Evolutionary conservation across 371 early-diverging fungal species (phyloP).

Genomic region (Rhizopus delemar): DNA sequence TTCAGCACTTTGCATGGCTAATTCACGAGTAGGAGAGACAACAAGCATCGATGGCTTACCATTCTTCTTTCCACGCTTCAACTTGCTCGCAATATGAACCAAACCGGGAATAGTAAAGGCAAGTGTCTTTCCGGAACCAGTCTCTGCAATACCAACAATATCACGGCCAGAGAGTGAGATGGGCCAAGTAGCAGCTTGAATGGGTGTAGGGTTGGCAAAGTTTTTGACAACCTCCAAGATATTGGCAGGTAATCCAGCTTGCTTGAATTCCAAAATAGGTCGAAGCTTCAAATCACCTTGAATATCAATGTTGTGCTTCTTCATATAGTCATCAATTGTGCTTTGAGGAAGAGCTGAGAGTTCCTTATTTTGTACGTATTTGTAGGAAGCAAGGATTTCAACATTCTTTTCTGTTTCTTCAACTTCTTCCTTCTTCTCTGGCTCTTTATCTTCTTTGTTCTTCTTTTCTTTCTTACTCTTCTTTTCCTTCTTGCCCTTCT

Average conservation of each 20-base stretch:
- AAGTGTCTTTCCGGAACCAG: slow-evolving; percentile 92
- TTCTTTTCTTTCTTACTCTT: slow-evolving; percentile 6
- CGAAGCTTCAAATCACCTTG: slow-evolving; percentile 65
- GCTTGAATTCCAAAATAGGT: slow-evolving; percentile 77
- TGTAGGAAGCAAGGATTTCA: slow-evolving; percentile 34
- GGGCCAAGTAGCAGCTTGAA: slow-evolving; percentile 95
- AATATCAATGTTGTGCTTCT: slow-evolving; percentile 69
- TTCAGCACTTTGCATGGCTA: slow-evolving; percentile 91
- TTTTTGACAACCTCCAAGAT: slow-evolving; percentile 81
- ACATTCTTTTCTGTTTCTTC: slow-evolving; percentile 13
- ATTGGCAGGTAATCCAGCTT: slow-evolving; percentile 69
- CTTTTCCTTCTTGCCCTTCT: slow-evolving; percentile 3
- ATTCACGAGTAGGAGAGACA: slow-evolving; percentile 93
- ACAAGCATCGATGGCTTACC: slow-evolving; percentile 72
- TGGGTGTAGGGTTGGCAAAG: slow-evolving; percentile 92
- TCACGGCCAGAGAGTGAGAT: slow-evolving; percentile 71
- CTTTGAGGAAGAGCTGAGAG: slow-evolving; percentile 43
- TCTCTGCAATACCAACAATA: slow-evolving; percentile 82
- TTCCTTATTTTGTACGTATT: slow-evolving; percentile 37
- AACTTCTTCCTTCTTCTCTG: background rate
- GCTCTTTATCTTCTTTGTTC: background rate
- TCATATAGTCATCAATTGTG: slow-evolving; percentile 58
- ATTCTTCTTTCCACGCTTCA: slow-evolving; percentile 45
- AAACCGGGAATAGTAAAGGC: slow-evolving; percentile 95
- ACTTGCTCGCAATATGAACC: slow-evolving; percentile 58